Conservation (phyloP, 2,329 filamentous ascomycete species). For the Ceratocystis huliohia region DNA sequence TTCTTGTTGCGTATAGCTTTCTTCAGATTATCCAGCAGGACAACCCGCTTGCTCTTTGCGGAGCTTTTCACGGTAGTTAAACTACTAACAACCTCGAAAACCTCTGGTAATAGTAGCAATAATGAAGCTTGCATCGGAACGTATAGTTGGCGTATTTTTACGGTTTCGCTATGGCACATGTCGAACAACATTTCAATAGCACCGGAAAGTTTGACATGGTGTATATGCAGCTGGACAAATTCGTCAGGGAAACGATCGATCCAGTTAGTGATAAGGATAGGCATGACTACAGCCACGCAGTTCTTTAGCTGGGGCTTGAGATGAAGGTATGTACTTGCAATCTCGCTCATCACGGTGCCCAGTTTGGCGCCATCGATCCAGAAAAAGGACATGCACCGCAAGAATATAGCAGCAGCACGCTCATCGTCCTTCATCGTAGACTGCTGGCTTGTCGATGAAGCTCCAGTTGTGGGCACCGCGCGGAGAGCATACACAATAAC, state of each 20-base stretch:
- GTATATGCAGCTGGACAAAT: constrained; percentile 50
- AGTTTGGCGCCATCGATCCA: constrained; percentile 53
- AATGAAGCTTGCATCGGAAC: constrained; percentile 50
- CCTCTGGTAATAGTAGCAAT: constrained; percentile 52
- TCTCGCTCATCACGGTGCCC: constrained; percentile 49
- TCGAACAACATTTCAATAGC: constrained; percentile 56
- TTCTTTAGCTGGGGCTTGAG: constrained; percentile 52
- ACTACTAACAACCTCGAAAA: constrained; percentile 58
- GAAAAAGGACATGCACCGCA: constrained; percentile 49
- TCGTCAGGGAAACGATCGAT: constrained; percentile 52
- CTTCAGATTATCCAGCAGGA: constrained; percentile 49
- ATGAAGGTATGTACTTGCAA: constrained; percentile 54
- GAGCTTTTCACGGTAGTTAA: constrained; percentile 50
- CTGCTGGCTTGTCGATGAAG: constrained; percentile 9
- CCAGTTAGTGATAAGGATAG: constrained; percentile 52
- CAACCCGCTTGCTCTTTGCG: constrained; percentile 52
- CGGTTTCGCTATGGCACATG: constrained; percentile 47
- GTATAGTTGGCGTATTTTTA: constrained; percentile 44
- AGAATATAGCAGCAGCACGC: constrained; percentile 38
- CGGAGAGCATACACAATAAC: constrained; percentile 40
- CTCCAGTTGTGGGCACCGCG: neutral
- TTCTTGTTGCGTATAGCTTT: constrained; percentile 53
- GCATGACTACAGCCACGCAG: constrained; percentile 48
- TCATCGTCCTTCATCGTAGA: constrained; percentile 37
- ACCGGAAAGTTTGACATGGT: constrained; percentile 49